phyloP scores from a whole-genome alignment of 2,329 filamentous ascomycete genomes.

The Calonectria leucothoes region DNA sequence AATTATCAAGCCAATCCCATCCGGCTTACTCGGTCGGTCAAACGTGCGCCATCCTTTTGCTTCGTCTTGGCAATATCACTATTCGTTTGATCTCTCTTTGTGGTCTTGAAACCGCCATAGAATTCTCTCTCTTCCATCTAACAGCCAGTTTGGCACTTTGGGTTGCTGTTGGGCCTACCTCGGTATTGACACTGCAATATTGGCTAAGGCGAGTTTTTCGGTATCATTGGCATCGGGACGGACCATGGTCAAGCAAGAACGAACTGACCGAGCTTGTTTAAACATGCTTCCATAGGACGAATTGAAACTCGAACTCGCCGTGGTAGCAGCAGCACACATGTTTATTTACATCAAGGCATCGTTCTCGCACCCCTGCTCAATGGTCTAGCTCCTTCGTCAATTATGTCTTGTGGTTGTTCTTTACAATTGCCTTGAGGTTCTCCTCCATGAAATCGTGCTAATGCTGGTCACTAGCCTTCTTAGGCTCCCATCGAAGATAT shows the following conservation, averaged over 20 bases:
- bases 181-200: no score
- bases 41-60: background rate
- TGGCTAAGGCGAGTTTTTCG: no score
- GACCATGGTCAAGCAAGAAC: no score
- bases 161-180: background rate
- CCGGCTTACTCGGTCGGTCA: background rate
- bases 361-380: background rate
- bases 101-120: background rate
- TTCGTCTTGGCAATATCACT: background rate
- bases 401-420: background rate
- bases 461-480: constrained; percentile 2
- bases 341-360: background rate
- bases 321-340: background rate
- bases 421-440: background rate
- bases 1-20: background rate
- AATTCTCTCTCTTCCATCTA: background rate
- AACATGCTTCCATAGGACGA: background rate
- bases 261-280: no score
- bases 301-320: background rate
- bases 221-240: no score
- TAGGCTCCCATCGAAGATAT: constrained; percentile 9
- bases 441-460: constrained; percentile 4
- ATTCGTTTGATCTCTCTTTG: background rate
- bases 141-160: background rate
- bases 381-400: background rate